Evolutionary conservation across 495 filamentous ascomycete species (phyloP).

Genomic region (Xylaria sp.): DNA sequence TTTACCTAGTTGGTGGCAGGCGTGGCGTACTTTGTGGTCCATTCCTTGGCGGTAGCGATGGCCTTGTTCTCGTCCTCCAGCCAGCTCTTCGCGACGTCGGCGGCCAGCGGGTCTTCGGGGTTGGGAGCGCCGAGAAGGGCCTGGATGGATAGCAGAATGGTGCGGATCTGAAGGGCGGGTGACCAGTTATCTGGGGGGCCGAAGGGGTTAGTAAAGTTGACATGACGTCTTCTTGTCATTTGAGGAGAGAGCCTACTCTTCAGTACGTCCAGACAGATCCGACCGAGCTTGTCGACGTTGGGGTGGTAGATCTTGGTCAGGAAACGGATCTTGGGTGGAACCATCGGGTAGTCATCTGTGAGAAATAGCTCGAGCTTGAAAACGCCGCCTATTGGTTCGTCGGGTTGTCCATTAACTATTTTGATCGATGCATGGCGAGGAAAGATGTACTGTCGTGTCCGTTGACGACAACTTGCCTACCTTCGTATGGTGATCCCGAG

Average conservation of each 20-base stretch:
- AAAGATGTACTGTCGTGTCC: neutral
- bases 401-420: constrained; percentile 20
- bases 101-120: constrained; percentile 94
- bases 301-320: constrained; percentile 99
- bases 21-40: constrained; percentile 80
- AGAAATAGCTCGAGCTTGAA: constrained; percentile 98
- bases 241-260: constrained; percentile 74
- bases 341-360: constrained; percentile 99
- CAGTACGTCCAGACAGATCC: constrained; percentile 96
- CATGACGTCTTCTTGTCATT: neutral
- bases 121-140: constrained; percentile 95
- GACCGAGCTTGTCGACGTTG: constrained; percentile 96
- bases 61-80: constrained; percentile 93
- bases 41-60: constrained; percentile 87
- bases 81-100: constrained; percentile 98
- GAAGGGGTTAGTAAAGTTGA: constrained; percentile 21
- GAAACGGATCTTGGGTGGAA: constrained; percentile 96
- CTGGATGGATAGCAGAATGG: constrained; percentile 96
- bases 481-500: constrained; percentile 91
- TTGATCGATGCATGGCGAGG: neutral
- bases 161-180: constrained; percentile 95
- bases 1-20: constrained; percentile 31
- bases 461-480: constrained; percentile 47
- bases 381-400: constrained; percentile 71
- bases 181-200: constrained; percentile 94